Evolutionary conservation across 2,329 filamentous ascomycete species (phyloP).

Genomic region (Neofusicoccum ribis): DNA sequence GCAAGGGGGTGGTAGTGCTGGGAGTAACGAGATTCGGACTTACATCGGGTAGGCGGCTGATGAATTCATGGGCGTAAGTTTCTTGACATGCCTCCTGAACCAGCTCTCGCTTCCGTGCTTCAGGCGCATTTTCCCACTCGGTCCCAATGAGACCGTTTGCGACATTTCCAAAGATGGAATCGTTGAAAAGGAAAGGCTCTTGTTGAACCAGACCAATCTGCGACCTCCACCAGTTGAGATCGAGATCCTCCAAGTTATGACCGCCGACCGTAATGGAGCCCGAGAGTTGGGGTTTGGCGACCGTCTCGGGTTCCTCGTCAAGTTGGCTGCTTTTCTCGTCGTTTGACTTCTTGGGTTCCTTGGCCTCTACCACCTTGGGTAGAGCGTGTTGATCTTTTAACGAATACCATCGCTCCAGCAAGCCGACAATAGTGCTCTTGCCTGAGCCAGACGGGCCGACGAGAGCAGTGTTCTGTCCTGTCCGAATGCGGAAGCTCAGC

Average conservation of each 20-base stretch:
- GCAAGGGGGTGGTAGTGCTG: neutral
- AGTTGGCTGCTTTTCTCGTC: neutral
- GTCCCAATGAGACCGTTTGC: constrained; percentile 67
- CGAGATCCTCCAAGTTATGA: constrained; percentile 76
- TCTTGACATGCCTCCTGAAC: constrained; percentile 81
- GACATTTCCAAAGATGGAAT: constrained; percentile 88
- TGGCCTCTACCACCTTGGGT: constrained; percentile 38
- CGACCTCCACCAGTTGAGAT: constrained; percentile 86
- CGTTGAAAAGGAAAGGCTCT: constrained; percentile 87
- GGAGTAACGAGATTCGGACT: neutral
- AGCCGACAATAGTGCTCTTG: constrained; percentile 89
- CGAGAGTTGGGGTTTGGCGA: neutral
- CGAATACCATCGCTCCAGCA: constrained; percentile 87
- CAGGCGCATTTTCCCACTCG: neutral
- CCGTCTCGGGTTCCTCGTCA: neutral
- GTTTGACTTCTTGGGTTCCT: constrained; percentile 52
- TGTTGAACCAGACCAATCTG: constrained; percentile 92
- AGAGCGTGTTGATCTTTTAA: constrained; percentile 22
- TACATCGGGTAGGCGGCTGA: constrained; percentile 64
- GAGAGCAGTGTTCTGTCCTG: constrained; percentile 75
- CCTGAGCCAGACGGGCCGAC: constrained; percentile 93
- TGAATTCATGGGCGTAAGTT: constrained; percentile 93
- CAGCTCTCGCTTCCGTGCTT: constrained; percentile 36
- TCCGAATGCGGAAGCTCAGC: constrained; percentile 50
- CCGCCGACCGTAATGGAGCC: constrained; percentile 62